Conservation (phyloP, 2,329 filamentous ascomycete species). For the Plectosphaerella plurivora region DNA sequence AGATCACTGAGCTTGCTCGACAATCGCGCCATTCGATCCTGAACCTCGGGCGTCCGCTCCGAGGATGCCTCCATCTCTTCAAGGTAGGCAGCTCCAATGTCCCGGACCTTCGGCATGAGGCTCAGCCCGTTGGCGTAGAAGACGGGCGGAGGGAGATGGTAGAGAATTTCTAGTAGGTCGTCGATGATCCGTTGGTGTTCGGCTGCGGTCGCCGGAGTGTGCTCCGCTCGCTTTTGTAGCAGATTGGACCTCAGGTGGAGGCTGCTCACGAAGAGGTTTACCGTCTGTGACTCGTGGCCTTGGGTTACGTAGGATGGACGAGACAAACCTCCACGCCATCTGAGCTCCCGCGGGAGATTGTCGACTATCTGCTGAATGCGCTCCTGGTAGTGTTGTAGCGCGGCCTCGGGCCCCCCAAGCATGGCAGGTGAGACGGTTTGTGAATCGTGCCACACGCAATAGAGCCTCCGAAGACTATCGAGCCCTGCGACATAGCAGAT, state of each 20-base stretch:
- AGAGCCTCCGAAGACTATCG: slow-evolving; percentile 25
- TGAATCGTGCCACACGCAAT: slow-evolving; percentile 25
- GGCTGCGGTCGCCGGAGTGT: slow-evolving; percentile 4
- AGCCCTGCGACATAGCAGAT: slow-evolving; percentile 27
- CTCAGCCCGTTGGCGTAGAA: slow-evolving; percentile 27
- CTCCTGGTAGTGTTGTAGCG: slow-evolving; percentile 7
- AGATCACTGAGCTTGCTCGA: slow-evolving; percentile 24
- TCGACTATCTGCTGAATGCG: slow-evolving; percentile 24
- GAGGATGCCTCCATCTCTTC: slow-evolving; percentile 13
- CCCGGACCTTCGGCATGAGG: slow-evolving; percentile 29
- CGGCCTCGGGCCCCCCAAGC: slow-evolving; percentile 8
- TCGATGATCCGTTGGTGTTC: slow-evolving; percentile 27
- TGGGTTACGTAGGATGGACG: slow-evolving; percentile 21
- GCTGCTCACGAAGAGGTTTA: slow-evolving; percentile 30
- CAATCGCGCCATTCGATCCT: slow-evolving; percentile 20
- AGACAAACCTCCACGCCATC: slow-evolving; percentile 29
- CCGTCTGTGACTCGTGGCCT: slow-evolving; percentile 30
- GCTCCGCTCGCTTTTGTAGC: slow-evolving; percentile 22
- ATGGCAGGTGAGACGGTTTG: slow-evolving; percentile 11
- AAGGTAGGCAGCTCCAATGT: slow-evolving; percentile 28
- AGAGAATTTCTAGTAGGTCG: slow-evolving; percentile 28
- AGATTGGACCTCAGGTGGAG: slow-evolving; percentile 30
- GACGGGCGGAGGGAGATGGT: slow-evolving; percentile 25
- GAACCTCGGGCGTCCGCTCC: slow-evolving; percentile 7
- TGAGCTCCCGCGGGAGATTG: slow-evolving; percentile 23